Base-by-base conservation (phyloP, 2,329 filamentous ascomycete species). In the Microcyclospora tardicrescens region DNA sequence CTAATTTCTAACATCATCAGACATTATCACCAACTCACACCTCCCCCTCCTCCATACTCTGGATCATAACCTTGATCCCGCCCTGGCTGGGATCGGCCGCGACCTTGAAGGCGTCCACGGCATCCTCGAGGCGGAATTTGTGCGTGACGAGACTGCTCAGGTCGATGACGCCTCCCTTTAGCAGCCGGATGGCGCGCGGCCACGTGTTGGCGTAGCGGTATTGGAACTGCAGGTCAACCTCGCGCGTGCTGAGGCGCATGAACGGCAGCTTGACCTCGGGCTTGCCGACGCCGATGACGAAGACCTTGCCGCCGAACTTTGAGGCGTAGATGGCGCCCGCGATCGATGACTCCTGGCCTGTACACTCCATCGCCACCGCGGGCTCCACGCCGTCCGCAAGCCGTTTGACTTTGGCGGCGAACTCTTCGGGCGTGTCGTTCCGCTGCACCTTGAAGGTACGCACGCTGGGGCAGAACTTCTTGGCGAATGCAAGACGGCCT, bases 1-100 rank as follows among this genome's bases (percentile, higher is more conserved):
- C 28, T 30, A 24, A 5, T 24, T 24, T 24, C 8, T 8, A 15
- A 10, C 10, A 32, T 32, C 10, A 32, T 32, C 30, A 32, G n/a
- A 24, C 19, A 24, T 24, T n/a, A n/a, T 40, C 30, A 53, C 39
- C 43, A 43, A 4, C 8, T 24, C 19, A 24, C 19, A 8, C 19
- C 50, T 61, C 58, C 6, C 58, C 56, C 32, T 58, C 57, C 8
- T 61, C 60, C 50, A 66, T 58, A 54, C 75, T 85, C 69, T 87
- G 84, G 56, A 95, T 95, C 72, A 86, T 82, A 43, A 95, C 87
- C 72, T 96, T 96, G 64, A 96, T 95, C n/a, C 87, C 85, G 6
- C 89, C 87, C 37, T 83, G 93, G 69, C 81, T 86, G 30, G 85
- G 80, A 62, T 95, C 78, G 8, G 82, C 77, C 14, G 87, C 85